phyloP scores from a whole-genome alignment of 768 basidiomycete genomes.

The Dacryopinax spathularia region DNA sequence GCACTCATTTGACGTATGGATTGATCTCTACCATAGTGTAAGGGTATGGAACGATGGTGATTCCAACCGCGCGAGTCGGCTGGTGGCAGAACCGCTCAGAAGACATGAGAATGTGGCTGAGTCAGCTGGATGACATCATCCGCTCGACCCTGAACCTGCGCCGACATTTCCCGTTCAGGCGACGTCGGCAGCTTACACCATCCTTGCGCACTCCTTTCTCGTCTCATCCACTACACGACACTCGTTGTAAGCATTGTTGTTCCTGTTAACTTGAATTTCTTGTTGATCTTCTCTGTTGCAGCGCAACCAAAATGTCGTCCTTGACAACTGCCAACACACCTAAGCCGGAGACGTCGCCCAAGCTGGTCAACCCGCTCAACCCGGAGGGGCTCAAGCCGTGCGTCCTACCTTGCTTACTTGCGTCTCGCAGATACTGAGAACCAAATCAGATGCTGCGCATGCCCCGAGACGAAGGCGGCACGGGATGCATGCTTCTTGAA shows the following conservation, averaged over 20 bases:
- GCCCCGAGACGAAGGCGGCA: slow-evolving; percentile 81
- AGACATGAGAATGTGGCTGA: background rate
- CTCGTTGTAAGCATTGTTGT: too few species aligned
- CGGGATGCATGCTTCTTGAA: slow-evolving; percentile 90
- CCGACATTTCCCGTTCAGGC: slow-evolving; percentile 3
- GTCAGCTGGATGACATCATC: background rate
- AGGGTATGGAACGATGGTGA: too few species aligned
- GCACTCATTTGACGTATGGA: too few species aligned
- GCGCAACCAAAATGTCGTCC: background rate
- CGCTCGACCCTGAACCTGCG: background rate
- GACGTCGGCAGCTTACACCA: background rate
- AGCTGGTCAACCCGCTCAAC: slow-evolving; percentile 60
- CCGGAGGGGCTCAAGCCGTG: slow-evolving; percentile 93
- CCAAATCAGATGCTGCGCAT: slow-evolving; percentile 77
- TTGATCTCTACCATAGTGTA: too few species aligned
- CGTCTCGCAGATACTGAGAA: background rate
- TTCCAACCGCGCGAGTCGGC: too few species aligned
- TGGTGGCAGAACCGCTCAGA: background rate
- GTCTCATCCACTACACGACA: background rate
- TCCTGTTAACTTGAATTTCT: too few species aligned
- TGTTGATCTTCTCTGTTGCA: too few species aligned
- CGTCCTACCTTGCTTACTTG: slow-evolving; percentile 21
- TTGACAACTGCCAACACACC: background rate
- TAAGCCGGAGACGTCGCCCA: background rate
- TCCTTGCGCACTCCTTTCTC: background rate